Evolutionary conservation across 345 rosid species (phyloP).

Genomic region (Anastatica hierochuntica): DNA sequence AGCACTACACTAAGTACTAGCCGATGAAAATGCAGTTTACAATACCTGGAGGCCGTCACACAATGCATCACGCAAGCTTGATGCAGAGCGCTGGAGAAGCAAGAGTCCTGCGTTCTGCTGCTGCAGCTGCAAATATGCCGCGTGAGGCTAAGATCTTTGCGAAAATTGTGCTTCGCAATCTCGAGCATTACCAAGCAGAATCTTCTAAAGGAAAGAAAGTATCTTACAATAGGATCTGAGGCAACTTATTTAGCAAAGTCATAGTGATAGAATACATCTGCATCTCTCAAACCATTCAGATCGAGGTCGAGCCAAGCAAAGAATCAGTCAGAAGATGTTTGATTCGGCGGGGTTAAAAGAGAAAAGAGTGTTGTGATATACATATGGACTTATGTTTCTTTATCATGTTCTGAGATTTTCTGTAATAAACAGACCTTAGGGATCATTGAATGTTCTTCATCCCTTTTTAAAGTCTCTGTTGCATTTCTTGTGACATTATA

Average conservation of each 20-base stretch:
- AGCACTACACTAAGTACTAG: too few relatives aligned
- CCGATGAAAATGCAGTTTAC: slow-evolving; percentile 51
- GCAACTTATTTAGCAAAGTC: too few relatives aligned
- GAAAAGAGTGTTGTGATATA: slow-evolving; percentile 2
- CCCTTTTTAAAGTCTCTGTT: not conserved
- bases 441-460: slow-evolving; percentile 1
- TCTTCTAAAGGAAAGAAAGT: slow-evolving; percentile 24
- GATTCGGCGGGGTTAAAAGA: slow-evolving; percentile 8
- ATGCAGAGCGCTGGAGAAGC: slow-evolving; percentile 78
- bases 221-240: slow-evolving; percentile 11
- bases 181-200: slow-evolving; percentile 68
- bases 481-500: slow-evolving; percentile 1
- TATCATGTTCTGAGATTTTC: not conserved
- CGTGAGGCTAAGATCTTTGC: slow-evolving; percentile 71
- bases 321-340: not conserved
- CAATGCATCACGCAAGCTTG: slow-evolving; percentile 71
- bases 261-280: slow-evolving; percentile 3
- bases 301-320: slow-evolving; percentile 3
- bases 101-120: slow-evolving; percentile 71
- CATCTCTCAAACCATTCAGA: not conserved
- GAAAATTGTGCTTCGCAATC: slow-evolving; percentile 66
- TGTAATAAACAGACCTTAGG: slow-evolving; percentile 8
- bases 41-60: slow-evolving; percentile 77
- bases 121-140: slow-evolving; percentile 71
- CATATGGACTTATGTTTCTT: not conserved